Evolutionary conservation across 352 stramenopile genomes (phyloP), one percentile per base, ranked within the genome.

Genomic region (Globisporangium cystogenes): DNA sequence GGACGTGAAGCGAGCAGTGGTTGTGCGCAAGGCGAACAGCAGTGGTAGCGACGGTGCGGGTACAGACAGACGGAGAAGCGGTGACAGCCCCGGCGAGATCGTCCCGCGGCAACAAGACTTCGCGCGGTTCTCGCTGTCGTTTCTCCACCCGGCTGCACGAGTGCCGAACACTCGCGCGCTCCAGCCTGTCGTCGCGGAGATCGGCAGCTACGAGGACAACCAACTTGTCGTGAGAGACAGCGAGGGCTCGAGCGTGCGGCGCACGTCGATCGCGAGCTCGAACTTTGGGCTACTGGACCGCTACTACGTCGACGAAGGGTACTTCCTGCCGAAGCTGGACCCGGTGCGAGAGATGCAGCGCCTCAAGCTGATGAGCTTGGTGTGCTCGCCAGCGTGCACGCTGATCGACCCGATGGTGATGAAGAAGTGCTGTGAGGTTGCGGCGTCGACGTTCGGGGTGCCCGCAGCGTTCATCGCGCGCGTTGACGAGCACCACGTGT

Each of bases 331-430:
- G 7, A 69, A 72, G 39, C 20, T 83, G 18, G 69, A 85, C 14
- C 36, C 60, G n/a, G 21, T 48, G 26, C 60, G 57, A 1, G 76
- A 87, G 62, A 40, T 59, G 46, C 62, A 73, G 40, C 72, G 76
- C 0, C 55, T 87, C 14, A 69, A 74, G 48, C 52, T 87, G 12
- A 62, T 87, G 48, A 59, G 73, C 43, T 48, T 82, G 27, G 68
- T 85, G 33, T 70, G 71, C 27, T 85, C 76, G 10, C 76, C 69
- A 24, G 76, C 76, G 33, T 85, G 71, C 33, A 85, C 76, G 20
- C 61, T 85, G 4, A 62, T 83, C 10, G 76, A 87, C 40, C 76
- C 71, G 39, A 68, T 56, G 15, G 54, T 85, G 16, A 87, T 85
- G 76, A 59, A 75, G 42, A 60, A 66, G 31, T 83, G 74, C 59